Evolutionary conservation across 169 alveolate species (phyloP).

Genomic region (Eimeria falciformis): DNA sequence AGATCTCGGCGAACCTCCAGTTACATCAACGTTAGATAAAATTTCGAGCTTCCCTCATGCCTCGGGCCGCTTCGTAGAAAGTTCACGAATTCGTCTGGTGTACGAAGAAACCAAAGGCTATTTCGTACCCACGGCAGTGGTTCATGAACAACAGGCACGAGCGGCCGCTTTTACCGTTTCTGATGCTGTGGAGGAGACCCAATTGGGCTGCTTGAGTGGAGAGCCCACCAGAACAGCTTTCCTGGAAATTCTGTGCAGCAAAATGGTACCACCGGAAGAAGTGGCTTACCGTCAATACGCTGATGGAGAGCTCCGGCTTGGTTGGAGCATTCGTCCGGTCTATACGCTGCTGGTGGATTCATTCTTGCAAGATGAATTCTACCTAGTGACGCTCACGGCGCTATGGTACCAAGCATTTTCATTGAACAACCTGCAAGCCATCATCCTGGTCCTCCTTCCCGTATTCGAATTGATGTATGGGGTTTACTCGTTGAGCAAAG

Average conservation of each 20-base stretch:
- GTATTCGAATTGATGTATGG: conserved; percentile 7
- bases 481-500: background rate
- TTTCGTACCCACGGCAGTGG: background rate
- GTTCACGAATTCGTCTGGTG: background rate
- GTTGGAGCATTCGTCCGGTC: background rate
- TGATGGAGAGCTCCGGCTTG: background rate
- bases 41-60: background rate
- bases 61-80: background rate
- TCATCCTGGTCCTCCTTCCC: conserved; percentile 31
- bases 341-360: background rate
- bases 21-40: background rate
- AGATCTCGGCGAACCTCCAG: background rate
- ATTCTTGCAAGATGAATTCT: conserved; percentile 6
- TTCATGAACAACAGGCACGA: background rate
- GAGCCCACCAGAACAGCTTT: background rate
- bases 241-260: background rate
- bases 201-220: background rate
- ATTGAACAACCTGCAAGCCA: background rate
- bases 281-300: background rate
- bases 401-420: conserved; percentile 30
- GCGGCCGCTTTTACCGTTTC: background rate
- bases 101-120: background rate
- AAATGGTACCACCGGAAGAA: background rate
- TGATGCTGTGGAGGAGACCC: background rate
- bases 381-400: background rate